Evolutionary conservation across 345 rosid genomes (phyloP), one percentile per base, ranked within the genome.

Genomic region (Toxicodendron radicans): DNA sequence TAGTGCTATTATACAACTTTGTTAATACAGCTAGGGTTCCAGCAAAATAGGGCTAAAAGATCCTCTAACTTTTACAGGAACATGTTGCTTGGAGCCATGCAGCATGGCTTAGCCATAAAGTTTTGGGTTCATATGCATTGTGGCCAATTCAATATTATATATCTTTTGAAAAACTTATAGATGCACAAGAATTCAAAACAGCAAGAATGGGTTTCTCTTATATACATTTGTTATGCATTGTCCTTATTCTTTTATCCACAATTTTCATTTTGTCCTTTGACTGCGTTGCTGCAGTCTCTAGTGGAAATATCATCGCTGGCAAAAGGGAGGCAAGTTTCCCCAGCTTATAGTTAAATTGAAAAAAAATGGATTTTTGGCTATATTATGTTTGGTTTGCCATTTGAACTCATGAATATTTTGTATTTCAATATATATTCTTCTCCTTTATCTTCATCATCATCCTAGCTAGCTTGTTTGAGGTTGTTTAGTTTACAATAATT

Each of bases 11-110:
- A 1, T 27, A n/a, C 27, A 46, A 30, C 23, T 70, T 38, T 43
- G 41, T 41, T 53, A 56, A 27, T 20, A 18, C 9, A 7, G 20
- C 49, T 30, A 48, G 48, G 56, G 16, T n/a, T 72, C 75, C 75
- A 30, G 35, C 67, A 71, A 46, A 24, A 17, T 45, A 24, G 74
- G 57, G 57, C 66, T 59, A 20, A 71, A 18, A 43, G 18, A 10
- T 30, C 14, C 3, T n/a, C 17, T 5, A 66, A 17, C 46, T 45
- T 68, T 54, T 54, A 58, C 23, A 48, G 10, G 43, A 56, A 59
- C 58, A 16, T 49, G 27, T 59, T 43, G 23, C 10, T 11, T 69
- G 73, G 32, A 71, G 58, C 58, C 43, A 71, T 27, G 7, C 61
- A 41, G n/a, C 20, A 54, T 38, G 62, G 73, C 35, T 63, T 38